Base-by-base conservation (phyloP, 768 basidiomycete genomes). In the Neoboletus magnificus region DNA sequence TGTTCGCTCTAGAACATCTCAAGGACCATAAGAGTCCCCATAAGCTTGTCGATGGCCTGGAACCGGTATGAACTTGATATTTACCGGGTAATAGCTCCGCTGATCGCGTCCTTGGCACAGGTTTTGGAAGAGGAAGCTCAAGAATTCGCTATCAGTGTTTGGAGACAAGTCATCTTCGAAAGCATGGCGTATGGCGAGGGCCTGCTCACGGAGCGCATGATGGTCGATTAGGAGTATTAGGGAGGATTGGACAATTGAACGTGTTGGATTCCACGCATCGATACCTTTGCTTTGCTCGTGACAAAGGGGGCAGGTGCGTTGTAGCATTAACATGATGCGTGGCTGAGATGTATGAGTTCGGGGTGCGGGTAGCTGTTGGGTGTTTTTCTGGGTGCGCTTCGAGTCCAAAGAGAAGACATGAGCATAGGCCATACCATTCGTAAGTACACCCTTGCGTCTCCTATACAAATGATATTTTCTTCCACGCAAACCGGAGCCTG, bases 91-190 rank as follows among this genome's bases (percentile, higher is more conserved):
- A 36, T 39, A 6, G 33, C 30, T n/a, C 35, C n/a, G 20, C 43
- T 64, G 40, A 59, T 56, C 40, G 23, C 6, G 16, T 13, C 15
- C 0, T 39, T 42, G 25, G 29, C 11, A 37, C 66, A 97, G 94
- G 91, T 97, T 4, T 77, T 98, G 35, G 93, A 93, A 67, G 94
- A 96, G 70, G 94, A 98, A 69, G 93, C 94, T 6, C 75, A 76
- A 27, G 86, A 92, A 57, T 82, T 95, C 55, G 78, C 83, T n/a
- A 71, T 86, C 63, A 80, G 79, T 57, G 78, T 97, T 46, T 98
- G 94, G 94, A 84, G 92, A 52, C 90, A 93, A 73, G 82, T 96
- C 62, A 91, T 93, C 48, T 96, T 96, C 68, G 94, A 98, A 78
- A 93, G 92, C 65, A 89, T 92, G 83, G 91, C 93, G 27, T 94